A percentile compares a stretch with the other conserved stretches of the same genome.
phyloP scores from a whole-genome alignment of 495 filamentous ascomycete species.

The Xylaria palmicola region DNA sequence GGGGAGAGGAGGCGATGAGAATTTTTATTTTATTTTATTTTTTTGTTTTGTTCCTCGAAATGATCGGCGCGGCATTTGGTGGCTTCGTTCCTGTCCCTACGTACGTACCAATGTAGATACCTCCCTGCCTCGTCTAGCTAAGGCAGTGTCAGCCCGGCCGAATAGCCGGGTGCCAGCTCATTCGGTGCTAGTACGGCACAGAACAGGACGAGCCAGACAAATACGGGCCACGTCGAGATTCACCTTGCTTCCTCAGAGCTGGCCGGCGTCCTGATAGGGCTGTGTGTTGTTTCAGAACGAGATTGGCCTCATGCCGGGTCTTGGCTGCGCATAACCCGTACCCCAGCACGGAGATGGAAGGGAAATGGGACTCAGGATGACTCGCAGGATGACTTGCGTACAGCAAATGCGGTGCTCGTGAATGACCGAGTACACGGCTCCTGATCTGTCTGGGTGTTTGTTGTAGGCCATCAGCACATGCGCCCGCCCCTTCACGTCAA shows the following conservation, averaged over 20 bases:
- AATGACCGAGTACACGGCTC: too few relatives aligned
- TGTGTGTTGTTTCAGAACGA: slow-evolving; percentile 12
- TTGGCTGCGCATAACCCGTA: neutral
- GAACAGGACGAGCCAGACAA: neutral
- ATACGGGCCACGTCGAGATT: slow-evolving; percentile 2
- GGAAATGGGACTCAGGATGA: neutral
- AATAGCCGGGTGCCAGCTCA: slow-evolving; percentile 20
- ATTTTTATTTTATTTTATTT: too few relatives aligned
- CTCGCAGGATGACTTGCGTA: neutral
- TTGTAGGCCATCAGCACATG: neutral
- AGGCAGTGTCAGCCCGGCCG: neutral
- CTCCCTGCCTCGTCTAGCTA: neutral
- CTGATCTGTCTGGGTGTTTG: neutral
- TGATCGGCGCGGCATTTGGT: slow-evolving; percentile 26
- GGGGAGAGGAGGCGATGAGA: neutral
- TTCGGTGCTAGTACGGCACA: neutral
- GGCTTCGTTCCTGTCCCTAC: slow-evolving; percentile 20
- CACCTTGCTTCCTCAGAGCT: neutral
- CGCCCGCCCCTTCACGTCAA: neutral
- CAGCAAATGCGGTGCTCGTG: neutral
- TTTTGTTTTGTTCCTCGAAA: too few relatives aligned
- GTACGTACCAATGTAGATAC: neutral
- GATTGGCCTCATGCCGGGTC: slow-evolving; percentile 12
- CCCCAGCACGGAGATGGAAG: neutral
- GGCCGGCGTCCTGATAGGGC: slow-evolving; percentile 9